phyloP scores from a whole-genome alignment of 352 stramenopile genomes.

The Pythium scleroteichum region DNA sequence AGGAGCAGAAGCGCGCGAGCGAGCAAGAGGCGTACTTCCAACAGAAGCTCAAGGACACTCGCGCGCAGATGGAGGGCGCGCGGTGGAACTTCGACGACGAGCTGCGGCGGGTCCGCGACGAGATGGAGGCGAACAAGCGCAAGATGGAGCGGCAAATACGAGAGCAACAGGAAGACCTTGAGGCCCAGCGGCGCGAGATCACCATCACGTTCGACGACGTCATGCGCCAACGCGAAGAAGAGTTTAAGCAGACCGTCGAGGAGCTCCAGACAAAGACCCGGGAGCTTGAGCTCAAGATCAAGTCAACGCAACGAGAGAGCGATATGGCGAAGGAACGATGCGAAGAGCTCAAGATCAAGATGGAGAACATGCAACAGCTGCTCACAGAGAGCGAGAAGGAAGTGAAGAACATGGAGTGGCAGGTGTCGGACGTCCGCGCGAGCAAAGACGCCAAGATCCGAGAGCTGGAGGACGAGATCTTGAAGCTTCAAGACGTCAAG shows the following conservation, averaged over 20 bases:
- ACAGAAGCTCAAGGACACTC: conserved; percentile 77
- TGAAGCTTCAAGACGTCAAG: conserved; percentile 66
- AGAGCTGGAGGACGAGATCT: conserved; percentile 62
- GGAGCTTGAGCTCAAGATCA: conserved; percentile 68
- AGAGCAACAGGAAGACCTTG: conserved; percentile 80
- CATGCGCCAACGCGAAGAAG: conserved; percentile 59
- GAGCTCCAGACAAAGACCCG: conserved; percentile 42
- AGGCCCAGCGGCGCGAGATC: conserved; percentile 71
- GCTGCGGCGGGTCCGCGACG: conserved; percentile 58
- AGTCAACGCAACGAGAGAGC: conserved; percentile 41
- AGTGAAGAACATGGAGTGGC: conserved; percentile 65
- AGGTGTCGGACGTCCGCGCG: conserved; percentile 56
- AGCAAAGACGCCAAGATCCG: conserved; percentile 62
- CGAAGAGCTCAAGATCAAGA: conserved; percentile 62
- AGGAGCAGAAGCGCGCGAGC: conserved; percentile 35
- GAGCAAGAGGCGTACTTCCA: conserved; percentile 61
- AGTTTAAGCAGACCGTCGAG: conserved; percentile 55
- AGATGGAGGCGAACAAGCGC: conserved; percentile 53
- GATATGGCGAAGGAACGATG: conserved; percentile 43
- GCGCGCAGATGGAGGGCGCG: conserved; percentile 66
- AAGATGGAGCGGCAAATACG: conserved; percentile 54
- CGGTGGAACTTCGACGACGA: conserved; percentile 82
- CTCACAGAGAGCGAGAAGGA: conserved; percentile 68
- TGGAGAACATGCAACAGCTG: conserved; percentile 65
- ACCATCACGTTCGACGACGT: conserved; percentile 79